Evolutionary conservation across 2,329 filamentous ascomycete genomes (phyloP).

Genomic region (Cryoendolithus antarcticus): DNA sequence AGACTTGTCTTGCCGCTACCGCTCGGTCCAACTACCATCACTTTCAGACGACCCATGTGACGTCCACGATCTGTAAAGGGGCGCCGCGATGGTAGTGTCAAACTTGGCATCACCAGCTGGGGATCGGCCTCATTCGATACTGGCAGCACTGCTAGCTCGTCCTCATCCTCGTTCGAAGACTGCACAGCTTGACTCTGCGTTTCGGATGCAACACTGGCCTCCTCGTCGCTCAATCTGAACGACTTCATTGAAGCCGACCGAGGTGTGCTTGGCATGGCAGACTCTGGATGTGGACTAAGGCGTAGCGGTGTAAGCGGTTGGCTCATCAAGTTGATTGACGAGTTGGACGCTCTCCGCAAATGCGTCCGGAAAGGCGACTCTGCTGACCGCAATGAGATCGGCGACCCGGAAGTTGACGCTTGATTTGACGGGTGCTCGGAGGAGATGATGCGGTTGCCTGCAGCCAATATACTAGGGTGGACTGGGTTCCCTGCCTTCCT

Average conservation of each 20-base stretch:
- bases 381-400: conserved; percentile 12
- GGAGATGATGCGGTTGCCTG: conserved; percentile 23
- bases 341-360: conserved; percentile 13
- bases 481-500: conserved; percentile 23
- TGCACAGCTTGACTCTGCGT: conserved; percentile 41
- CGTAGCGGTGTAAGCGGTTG: conserved; percentile 37
- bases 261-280: conserved; percentile 45
- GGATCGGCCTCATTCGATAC: conserved; percentile 34
- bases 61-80: conserved; percentile 85
- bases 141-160: conserved; percentile 26
- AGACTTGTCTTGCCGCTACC: conserved; percentile 82
- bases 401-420: conserved; percentile 11
- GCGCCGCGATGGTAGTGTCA: conserved; percentile 75
- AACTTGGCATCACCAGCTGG: conserved; percentile 95
- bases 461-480: conserved; percentile 22
- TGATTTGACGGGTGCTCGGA: conserved; percentile 13
- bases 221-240: conserved; percentile 45
- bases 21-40: conserved; percentile 71
- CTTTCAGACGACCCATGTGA: conserved; percentile 70
- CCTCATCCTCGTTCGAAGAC: conserved; percentile 44
- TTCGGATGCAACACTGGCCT: conserved; percentile 41
- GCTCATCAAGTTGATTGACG: conserved; percentile 16
- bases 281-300: conserved; percentile 35
- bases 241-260: conserved; percentile 49
- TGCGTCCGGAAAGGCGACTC: conserved; percentile 15